Base-by-base conservation (phyloP, 371 early-diverging fungal species). In the Rhizopus delemar region DNA sequence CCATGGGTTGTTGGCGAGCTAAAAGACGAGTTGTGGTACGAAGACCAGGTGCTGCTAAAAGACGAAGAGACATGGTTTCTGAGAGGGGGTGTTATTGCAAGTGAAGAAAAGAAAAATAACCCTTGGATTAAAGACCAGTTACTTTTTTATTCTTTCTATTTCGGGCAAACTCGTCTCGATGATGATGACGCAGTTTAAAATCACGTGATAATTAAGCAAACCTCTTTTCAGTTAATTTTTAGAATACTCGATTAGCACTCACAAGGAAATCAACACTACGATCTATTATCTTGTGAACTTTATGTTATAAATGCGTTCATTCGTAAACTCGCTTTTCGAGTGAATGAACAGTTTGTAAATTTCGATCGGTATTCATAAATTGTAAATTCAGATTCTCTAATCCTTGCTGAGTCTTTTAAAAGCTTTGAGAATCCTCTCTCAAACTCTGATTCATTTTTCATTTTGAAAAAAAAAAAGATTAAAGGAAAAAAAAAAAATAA, bases 1-100 rank as follows among this genome's bases (percentile, higher is more conserved):
- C 78, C 78, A 77, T 77, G 46, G 78, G 70, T 38, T 74, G 74
- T 56, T 77, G 78, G 51, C 75, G 75, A 48, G 57, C 60, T 52
- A 74, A 34, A 15, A 74, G 46, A 34, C 74, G 72, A 4, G 73
- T 64, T 29, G 75, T 72, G 13, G 43, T 43, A 32, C 78, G 78
- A 60, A 77, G 38, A 34, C 65, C 68, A 49, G 78, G 75, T 31
- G 78, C 59, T 48, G 69, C 62, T 56, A 52, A 56, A 62, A 77
- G 78, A 69, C 43, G 74, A 50, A 77, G 68, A 57, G 78, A 67
- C 75, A 74, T 74, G 56, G n/a, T 5, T 5, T 5, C 5, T 43
- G 13, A 43, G 43, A 13, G 8, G 13, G 43, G n/a, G 6, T 6
- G 6, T 36, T 36, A 36, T 36, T 36, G 36, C 36, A 36, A 36